Percentiles rank a stretch among this genome's conserved stretches.
Evolutionary conservation across 2,329 filamentous ascomycete genomes (phyloP).

Genomic region (Torrubiellomyces zombiae): DNA sequence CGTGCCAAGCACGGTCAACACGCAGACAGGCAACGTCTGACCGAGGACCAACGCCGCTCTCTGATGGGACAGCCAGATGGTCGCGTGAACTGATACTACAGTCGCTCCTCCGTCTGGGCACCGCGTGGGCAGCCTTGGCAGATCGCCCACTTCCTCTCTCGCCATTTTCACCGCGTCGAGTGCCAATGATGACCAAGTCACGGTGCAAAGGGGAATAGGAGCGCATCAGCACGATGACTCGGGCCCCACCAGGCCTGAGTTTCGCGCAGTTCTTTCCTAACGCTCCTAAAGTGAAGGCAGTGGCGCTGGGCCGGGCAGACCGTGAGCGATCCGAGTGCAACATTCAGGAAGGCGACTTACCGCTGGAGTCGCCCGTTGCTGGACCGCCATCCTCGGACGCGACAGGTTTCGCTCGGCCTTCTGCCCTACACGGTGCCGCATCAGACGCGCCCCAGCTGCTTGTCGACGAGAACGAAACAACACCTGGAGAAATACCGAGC

Average conservation of each 20-base stretch:
- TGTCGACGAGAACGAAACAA: slow-evolving; percentile 40
- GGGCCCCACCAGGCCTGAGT: slow-evolving; percentile 54
- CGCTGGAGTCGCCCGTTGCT: slow-evolving; percentile 9
- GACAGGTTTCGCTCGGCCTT: slow-evolving; percentile 8
- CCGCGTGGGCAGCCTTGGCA: no score
- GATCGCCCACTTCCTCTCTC: no score
- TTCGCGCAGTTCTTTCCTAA: slow-evolving; percentile 79
- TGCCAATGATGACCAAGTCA: slow-evolving; percentile 35
- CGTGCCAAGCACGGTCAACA: no score
- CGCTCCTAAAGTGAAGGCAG: slow-evolving; percentile 47
- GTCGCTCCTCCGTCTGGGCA: no score
- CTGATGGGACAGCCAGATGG: no score
- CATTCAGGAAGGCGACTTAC: slow-evolving; percentile 8
- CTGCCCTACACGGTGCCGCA: slow-evolving; percentile 7
- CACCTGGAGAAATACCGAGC: slow-evolving; percentile 50
- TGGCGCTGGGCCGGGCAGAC: slow-evolving; percentile 21
- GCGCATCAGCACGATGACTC: slow-evolving; percentile 53
- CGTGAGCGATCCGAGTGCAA: slow-evolving; percentile 14
- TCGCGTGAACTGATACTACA: no score
- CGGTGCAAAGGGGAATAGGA: slow-evolving; percentile 34
- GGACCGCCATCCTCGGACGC: slow-evolving; percentile 10
- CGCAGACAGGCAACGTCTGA: no score
- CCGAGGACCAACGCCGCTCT: no score
- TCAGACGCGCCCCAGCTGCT: slow-evolving; percentile 13
- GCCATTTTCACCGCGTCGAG: not conserved